These are phyloP conservation scores for Solanum habrochaites DNA, from an alignment of 257 asterid species.

Conservation along the genomic window DNA sequence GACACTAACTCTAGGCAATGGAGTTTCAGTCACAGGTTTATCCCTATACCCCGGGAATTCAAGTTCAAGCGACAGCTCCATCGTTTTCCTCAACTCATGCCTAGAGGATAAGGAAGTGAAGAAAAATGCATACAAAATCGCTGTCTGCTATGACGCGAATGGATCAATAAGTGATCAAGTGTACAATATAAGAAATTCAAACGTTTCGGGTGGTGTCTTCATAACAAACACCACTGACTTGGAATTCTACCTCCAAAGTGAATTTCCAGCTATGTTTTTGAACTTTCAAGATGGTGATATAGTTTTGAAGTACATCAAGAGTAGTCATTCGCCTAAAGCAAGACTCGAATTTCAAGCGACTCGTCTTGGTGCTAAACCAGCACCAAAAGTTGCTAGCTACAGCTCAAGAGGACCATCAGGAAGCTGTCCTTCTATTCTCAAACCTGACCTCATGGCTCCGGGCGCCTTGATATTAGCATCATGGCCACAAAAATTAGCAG, in stretches of 20 bases:
- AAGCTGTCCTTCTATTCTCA: slow-evolving; percentile 50
- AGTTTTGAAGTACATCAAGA: slow-evolving; percentile 31
- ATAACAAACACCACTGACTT: slow-evolving; percentile 35
- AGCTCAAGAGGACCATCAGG: slow-evolving; percentile 73
- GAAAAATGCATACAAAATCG: slow-evolving; percentile 9
- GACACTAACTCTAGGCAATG: slow-evolving; percentile 31
- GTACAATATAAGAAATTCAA: slow-evolving; percentile 10
- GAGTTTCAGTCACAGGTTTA: slow-evolving; percentile 25
- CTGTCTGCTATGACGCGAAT: slow-evolving; percentile 39
- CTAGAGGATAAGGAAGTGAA: slow-evolving; percentile 11
- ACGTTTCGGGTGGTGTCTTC: slow-evolving; percentile 35
- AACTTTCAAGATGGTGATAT: slow-evolving; percentile 24
- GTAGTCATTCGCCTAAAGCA: slow-evolving; percentile 23
- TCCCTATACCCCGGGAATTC: slow-evolving; percentile 49
- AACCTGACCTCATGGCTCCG: slow-evolving; percentile 64
- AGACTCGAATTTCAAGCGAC: slow-evolving; percentile 36
- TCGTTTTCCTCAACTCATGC: slow-evolving; percentile 15
- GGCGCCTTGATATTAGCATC: slow-evolving; percentile 53
- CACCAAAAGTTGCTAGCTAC: slow-evolving; percentile 51
- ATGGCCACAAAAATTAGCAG: slow-evolving; percentile 28
- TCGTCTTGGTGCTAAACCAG: slow-evolving; percentile 26
- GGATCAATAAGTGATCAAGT: slow-evolving; percentile 29
- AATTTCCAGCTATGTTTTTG: slow-evolving; percentile 40
- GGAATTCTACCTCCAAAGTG: slow-evolving; percentile 13
- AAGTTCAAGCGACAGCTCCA: slow-evolving; percentile 11